phyloP scores from a whole-genome alignment of 1,284 basidiomycete genomes.

The Naganishia sp. region DNA sequence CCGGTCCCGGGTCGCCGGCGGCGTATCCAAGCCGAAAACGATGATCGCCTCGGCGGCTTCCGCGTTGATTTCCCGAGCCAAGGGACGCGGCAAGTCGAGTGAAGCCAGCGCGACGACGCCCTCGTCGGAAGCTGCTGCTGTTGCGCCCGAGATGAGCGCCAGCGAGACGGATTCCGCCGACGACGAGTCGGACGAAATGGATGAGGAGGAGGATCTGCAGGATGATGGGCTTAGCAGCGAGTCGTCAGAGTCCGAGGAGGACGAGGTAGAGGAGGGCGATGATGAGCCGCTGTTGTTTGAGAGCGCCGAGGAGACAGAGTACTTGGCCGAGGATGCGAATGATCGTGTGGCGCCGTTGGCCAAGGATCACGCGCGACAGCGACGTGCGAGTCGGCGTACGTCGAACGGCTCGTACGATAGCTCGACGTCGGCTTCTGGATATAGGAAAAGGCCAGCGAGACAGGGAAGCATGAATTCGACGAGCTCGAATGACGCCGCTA shows the following conservation, averaged over 20 bases:
- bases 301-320: slow-evolving; percentile 8
- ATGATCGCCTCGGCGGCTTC: slow-evolving; percentile 20
- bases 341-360: slow-evolving; percentile 16
- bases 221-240: slow-evolving; percentile 72
- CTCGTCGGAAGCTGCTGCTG: slow-evolving; percentile 1
- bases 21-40: slow-evolving; percentile 5
- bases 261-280: slow-evolving; percentile 44
- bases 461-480: slow-evolving; percentile 24
- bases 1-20: neutral
- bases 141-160: slow-evolving; percentile 15
- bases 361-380: neutral
- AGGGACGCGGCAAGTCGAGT: slow-evolving; percentile 2
- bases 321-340: slow-evolving; percentile 15
- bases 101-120: neutral
- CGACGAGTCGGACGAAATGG: slow-evolving; percentile 37
- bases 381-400: slow-evolving; percentile 1
- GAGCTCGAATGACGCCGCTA: slow-evolving; percentile 9
- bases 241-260: slow-evolving; percentile 57
- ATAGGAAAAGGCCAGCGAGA: slow-evolving; percentile 1
- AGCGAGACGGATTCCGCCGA: slow-evolving; percentile 20
- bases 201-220: slow-evolving; percentile 61
- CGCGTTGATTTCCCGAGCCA: slow-evolving; percentile 12
- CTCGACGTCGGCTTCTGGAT: neutral
- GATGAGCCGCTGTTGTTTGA: slow-evolving; percentile 7
- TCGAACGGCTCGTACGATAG: slow-evolving; percentile 1